These are phyloP conservation scores for Dioszegia hungarica DNA, from an alignment of 768 basidiomycete species.

Conservation along the genomic window DNA sequence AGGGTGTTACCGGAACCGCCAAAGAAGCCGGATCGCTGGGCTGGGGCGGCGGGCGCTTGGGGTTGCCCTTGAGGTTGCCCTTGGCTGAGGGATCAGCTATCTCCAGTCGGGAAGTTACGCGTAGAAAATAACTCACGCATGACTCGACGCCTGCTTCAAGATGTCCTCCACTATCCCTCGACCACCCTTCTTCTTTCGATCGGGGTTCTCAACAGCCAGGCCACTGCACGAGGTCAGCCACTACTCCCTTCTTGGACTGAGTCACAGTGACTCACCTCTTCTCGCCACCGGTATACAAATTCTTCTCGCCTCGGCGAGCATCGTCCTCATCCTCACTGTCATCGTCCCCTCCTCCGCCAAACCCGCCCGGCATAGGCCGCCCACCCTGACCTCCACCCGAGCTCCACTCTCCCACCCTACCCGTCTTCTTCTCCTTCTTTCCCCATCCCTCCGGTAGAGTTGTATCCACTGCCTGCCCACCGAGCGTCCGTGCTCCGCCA, in stretches of 20 bases:
- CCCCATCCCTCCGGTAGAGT: conserved; percentile 37
- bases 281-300: conserved; percentile 92
- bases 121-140: conserved; percentile 60
- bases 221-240: conserved; percentile 57
- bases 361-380: background rate
- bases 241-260: background rate
- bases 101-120: conserved; percentile 15
- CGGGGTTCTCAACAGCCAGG: conserved; percentile 80
- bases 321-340: conserved; percentile 51
- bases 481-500: conserved; percentile 23
- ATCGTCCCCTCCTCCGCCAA: background rate
- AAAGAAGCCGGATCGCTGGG: conserved; percentile 52
- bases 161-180: conserved; percentile 55
- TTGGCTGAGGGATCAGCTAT: conserved; percentile 48
- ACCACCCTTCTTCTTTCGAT: conserved; percentile 52
- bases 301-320: conserved; percentile 51
- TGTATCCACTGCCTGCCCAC: conserved; percentile 20
- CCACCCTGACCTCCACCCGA: background rate
- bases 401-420: conserved; percentile 14
- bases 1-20: conserved; percentile 73
- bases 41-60: too few relatives aligned
- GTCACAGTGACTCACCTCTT: conserved; percentile 59
- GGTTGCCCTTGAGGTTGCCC: conserved; percentile 31
- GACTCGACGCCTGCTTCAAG: conserved; percentile 62
- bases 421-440: conserved; percentile 17